These are phyloP conservation scores for Volvox reticuliferus DNA, from an alignment of 139 green algal species.

Conservation along the genomic window DNA sequence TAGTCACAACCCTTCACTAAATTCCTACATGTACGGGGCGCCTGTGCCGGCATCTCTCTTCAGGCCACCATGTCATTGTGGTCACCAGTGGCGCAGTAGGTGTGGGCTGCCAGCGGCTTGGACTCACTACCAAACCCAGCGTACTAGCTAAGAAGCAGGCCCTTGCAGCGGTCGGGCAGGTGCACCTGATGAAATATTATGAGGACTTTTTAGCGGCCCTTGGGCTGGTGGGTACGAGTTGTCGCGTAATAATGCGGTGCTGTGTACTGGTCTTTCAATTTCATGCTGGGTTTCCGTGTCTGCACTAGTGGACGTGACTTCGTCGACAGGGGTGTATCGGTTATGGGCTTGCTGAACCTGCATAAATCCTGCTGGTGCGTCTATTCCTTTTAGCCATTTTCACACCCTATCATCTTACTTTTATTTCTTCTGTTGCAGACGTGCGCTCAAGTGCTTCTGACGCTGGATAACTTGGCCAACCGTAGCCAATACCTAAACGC, in stretches of 20 bases:
- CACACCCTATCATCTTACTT: too few species aligned
- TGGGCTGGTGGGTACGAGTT: slow-evolving; percentile 73
- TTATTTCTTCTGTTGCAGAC: slow-evolving; percentile 61
- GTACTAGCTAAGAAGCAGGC: slow-evolving; percentile 89
- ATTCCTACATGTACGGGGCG: too few species aligned
- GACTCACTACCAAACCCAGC: slow-evolving; percentile 71
- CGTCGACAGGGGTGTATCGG: too few species aligned
- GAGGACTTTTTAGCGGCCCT: slow-evolving; percentile 89
- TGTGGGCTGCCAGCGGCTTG: slow-evolving; percentile 87
- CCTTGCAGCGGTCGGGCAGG: slow-evolving; percentile 87
- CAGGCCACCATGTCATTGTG: slow-evolving; percentile 89
- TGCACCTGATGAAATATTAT: slow-evolving; percentile 95
- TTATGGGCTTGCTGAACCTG: too few species aligned
- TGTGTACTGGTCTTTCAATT: too few species aligned
- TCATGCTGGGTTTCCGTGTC: too few species aligned
- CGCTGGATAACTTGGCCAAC: slow-evolving; percentile 91
- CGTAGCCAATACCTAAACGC: slow-evolving; percentile 91
- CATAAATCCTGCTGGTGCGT: too few species aligned
- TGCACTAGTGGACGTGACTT: too few species aligned
- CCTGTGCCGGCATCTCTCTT: too few species aligned
- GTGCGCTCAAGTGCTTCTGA: slow-evolving; percentile 93
- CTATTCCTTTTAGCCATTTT: too few species aligned
- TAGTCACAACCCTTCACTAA: too few species aligned
- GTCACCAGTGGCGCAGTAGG: slow-evolving; percentile 92
- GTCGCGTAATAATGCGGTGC: too few species aligned